Base-by-base conservation (phyloP, 805 yeast species). In the Kregervanrija delftensis region DNA sequence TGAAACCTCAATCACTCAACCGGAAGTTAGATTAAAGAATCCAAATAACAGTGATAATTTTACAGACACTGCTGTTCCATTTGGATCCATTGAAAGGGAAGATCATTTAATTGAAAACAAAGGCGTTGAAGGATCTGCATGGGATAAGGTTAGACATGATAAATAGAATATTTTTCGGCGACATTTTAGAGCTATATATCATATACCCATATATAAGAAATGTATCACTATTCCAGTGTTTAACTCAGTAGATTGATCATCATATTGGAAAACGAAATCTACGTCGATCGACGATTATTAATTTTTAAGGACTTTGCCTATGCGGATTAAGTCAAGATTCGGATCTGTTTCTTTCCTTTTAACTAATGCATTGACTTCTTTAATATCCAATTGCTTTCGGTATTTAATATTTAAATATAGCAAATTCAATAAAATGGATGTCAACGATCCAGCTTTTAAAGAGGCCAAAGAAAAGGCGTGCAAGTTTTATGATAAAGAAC, bases 401-500 rank as follows among this genome's bases (percentile, higher is more conserved):
- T 22, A 22, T 22, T 8, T 6, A 22, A 22, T 6, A 22, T 5
- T 22, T 22, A 22, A 2, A 6, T 22, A 22, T 22, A 22, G 28
- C 8, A 5, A 22, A 6, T 22, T 33, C 8, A 33, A n/a, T 11
- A 33, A 14, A 33, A 33, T 14, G 15, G 8, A 9, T 14, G 44
- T 41, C 10, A 43, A 41, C 11, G 43, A 45, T n/a, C 53, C 55
- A 4, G 50, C 45, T 30, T 47, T 48, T 37, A 51, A 65, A 37
- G 65, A 63, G 39, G 74, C 75, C 1, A 68, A 67, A 47, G 50
- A 65, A 11, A 53, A 59, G n/a, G 78, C 79, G 2, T 58, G 70
- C 43, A 60, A 64, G 30, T 76, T 78, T 54, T 74, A 76, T 49
- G 74, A 75, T 35, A 66, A 65, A 34, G 84, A 78, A 49, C 71